Evolutionary conservation across 2,329 filamentous ascomycete species (phyloP).

Genomic region (Aureobasidium sp.): DNA sequence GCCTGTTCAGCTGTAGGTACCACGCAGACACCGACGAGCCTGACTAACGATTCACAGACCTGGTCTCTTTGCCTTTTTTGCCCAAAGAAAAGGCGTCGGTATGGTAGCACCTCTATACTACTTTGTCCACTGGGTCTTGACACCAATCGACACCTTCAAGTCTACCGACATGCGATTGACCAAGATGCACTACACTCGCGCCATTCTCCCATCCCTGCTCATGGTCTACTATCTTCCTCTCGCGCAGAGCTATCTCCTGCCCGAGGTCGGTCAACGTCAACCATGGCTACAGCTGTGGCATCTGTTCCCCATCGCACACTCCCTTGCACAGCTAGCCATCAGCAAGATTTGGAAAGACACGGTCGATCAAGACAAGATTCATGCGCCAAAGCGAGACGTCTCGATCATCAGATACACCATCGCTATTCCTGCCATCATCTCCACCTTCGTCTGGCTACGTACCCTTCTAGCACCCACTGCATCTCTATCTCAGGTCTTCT

Average conservation of each 20-base stretch:
- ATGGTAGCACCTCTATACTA: slow-evolving; percentile 29
- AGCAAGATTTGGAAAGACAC: slow-evolving; percentile 19
- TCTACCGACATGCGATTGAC: slow-evolving; percentile 27
- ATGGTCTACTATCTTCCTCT: slow-evolving; percentile 22
- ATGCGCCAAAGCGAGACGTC: slow-evolving; percentile 15
- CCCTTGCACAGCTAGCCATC: slow-evolving; percentile 17
- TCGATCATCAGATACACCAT: slow-evolving; percentile 12
- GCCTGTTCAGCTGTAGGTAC: not conserved
- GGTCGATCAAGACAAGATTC: slow-evolving; percentile 14
- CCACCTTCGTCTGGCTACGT: slow-evolving; percentile 11
- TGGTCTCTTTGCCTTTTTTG: slow-evolving; percentile 21
- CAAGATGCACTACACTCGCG: slow-evolving; percentile 21
- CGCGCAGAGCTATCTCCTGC: slow-evolving; percentile 13
- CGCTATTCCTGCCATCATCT: slow-evolving; percentile 7
- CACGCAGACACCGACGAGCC: not conserved
- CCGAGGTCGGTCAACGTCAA: slow-evolving; percentile 10
- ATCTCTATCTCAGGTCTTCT: not conserved
- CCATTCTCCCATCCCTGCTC: slow-evolving; percentile 24
- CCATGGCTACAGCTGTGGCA: slow-evolving; percentile 13
- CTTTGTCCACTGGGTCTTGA: slow-evolving; percentile 30
- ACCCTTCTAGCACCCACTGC: not conserved
- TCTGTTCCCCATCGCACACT: slow-evolving; percentile 14
- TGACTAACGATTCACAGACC: slow-evolving; percentile 15
- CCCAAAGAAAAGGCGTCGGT: slow-evolving; percentile 25
- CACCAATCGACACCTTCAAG: slow-evolving; percentile 26